Evolutionary conservation across 495 filamentous ascomycete species (phyloP), one percentile per base, ranked within the genome.

Genomic region (Podospora fimiseda): DNA sequence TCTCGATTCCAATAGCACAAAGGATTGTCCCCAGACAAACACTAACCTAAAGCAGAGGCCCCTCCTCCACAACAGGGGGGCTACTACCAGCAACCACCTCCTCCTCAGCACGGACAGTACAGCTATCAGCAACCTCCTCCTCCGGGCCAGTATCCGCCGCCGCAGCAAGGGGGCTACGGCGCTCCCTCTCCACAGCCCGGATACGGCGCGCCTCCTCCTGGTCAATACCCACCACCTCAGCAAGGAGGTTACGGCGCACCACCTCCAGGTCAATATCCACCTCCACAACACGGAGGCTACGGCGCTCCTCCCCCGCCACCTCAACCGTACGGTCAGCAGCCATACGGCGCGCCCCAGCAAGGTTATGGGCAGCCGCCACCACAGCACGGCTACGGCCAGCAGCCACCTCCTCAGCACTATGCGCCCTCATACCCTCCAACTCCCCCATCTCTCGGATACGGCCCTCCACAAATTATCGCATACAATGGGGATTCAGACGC

Each of bases 401-500:
- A n/a, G 40, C 60, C 66, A 33, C 70, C 70, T 20, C 67, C 60
- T 2, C 67, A 64, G 19, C 67, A 65, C 60, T 73, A 73, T 14
- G 45, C 24, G 4, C 66, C 60, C 16, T 67, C 61, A 15, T 71
- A 62, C 3, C 72, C 69, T 11, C 80, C 82, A 1, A 77, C 80
- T 0, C 60, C 70, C 5, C 80, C 84, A 3, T 83, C 83, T 0
- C 63, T 71, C 0, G 86, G 86, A 33, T 89, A 88, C 50, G 74
- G 74, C 0, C 75, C 81, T 4, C 74, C 78, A 2, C 80, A 83
- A 58, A 66, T 75, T 16, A 87, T 86, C 20, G 76, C 74, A 4
- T 85, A 80, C 62, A 82, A 90, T 51, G 82, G 77, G 44, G 74
- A 69, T 2, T 61, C 68, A 1, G 81, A 94, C 51, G 87, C 88